phyloP scores from a whole-genome alignment of 2,329 filamentous ascomycete genomes.

The Pseudogymnoascus sp. region DNA sequence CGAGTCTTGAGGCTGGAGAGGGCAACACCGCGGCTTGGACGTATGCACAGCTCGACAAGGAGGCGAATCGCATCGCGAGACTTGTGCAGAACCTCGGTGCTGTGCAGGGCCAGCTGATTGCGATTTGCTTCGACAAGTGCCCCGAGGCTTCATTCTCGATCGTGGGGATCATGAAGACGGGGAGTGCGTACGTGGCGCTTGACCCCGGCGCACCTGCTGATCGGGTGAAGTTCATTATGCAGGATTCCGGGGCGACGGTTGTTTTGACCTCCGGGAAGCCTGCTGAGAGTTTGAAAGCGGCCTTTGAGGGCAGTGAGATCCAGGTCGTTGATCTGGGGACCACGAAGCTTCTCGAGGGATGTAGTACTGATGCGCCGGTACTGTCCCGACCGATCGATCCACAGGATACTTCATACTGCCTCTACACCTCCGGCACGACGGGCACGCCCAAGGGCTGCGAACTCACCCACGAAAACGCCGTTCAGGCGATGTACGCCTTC shows the following conservation, averaged over 20 bases:
- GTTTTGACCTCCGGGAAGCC: constrained; percentile 50
- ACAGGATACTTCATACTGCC: constrained; percentile 26
- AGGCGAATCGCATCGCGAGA: constrained; percentile 64
- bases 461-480: constrained; percentile 78
- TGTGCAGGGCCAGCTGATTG: constrained; percentile 40
- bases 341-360: constrained; percentile 17
- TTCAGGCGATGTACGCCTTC: constrained; percentile 85
- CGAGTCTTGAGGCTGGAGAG: constrained; percentile 38
- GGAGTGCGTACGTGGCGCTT: constrained; percentile 31
- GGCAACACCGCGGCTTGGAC: constrained; percentile 52
- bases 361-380: constrained; percentile 19
- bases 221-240: constrained; percentile 25
- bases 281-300: constrained; percentile 29
- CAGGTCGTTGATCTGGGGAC: constrained; percentile 21
- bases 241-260: constrained; percentile 58
- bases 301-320: constrained; percentile 15
- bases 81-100: constrained; percentile 45
- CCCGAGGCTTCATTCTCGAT: constrained; percentile 29
- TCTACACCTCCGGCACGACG: constrained; percentile 32
- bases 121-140: constrained; percentile 32
- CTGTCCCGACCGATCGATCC: constrained; percentile 18
- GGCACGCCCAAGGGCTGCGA: constrained; percentile 49
- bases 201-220: constrained; percentile 30
- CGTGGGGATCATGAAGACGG: constrained; percentile 30
- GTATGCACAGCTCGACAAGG: constrained; percentile 60